Evolutionary conservation across 176 grass and related monocot species (phyloP).

Genomic region (sorghum (Sorghum bicolor)): DNA sequence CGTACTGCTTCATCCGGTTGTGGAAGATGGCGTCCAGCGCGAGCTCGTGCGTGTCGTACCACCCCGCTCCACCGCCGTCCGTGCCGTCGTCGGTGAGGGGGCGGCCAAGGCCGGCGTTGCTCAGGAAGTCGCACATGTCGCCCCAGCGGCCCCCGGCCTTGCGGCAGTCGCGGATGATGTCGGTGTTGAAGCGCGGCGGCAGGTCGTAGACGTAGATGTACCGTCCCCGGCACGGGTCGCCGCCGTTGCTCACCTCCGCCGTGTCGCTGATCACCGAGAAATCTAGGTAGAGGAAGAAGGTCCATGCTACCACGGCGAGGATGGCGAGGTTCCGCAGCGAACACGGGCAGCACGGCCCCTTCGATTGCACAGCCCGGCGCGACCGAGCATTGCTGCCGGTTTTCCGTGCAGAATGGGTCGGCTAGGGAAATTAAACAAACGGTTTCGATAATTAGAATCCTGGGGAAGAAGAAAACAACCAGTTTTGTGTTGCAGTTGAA

Average conservation of each 20-base stretch:
- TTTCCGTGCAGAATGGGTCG: conserved; percentile 4
- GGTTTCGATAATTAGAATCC: background rate
- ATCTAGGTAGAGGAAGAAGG: conserved; percentile 41
- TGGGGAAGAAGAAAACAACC: background rate
- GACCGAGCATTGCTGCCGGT: background rate
- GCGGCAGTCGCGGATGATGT: conserved; percentile 63
- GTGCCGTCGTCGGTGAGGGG: conserved; percentile 26
- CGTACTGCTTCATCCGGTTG: conserved; percentile 74
- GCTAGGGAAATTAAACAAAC: background rate
- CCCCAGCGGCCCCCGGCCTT: conserved; percentile 50
- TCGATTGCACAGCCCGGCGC: background rate
- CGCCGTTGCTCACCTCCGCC: background rate
- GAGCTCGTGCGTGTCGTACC: conserved; percentile 64
- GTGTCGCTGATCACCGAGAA: conserved; percentile 29
- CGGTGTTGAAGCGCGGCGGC: conserved; percentile 62
- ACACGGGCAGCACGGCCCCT: background rate
- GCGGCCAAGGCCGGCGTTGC: conserved; percentile 58
- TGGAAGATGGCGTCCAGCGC: conserved; percentile 70
- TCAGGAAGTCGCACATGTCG: conserved; percentile 52
- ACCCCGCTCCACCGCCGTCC: conserved; percentile 45
- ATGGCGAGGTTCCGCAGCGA: conserved; percentile 30
- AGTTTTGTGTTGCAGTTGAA: background rate
- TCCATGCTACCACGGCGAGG: conserved; percentile 38
- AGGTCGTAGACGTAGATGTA: conserved; percentile 70
- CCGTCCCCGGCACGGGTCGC: conserved; percentile 51